These are phyloP conservation scores for Ambrosia trifida DNA, from an alignment of 129 eudicot genomes.

Conservation along the genomic window DNA sequence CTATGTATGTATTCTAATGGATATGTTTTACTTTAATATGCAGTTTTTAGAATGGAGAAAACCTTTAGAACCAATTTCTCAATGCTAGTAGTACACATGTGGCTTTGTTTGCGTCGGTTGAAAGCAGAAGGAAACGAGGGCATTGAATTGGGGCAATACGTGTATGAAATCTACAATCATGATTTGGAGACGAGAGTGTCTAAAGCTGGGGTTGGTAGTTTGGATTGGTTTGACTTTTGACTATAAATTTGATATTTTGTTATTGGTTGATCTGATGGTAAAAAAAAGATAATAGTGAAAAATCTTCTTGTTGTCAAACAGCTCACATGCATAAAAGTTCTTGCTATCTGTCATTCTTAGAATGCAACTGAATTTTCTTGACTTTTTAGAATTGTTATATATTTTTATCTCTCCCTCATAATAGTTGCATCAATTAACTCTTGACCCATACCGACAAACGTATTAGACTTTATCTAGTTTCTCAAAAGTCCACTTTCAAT, in stretches of 20 bases:
- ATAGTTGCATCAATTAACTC: slow-evolving; percentile 18
- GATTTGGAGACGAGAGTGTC: slow-evolving; percentile 87
- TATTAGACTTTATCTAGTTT: slow-evolving; percentile 15
- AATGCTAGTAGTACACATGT: slow-evolving; percentile 91
- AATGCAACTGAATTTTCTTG: too few relatives aligned
- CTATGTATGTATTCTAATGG: slow-evolving; percentile 16
- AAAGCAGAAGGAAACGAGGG: slow-evolving; percentile 90
- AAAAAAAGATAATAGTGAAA: slow-evolving; percentile 4
- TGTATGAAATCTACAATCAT: slow-evolving; percentile 91
- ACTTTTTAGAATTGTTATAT: too few relatives aligned
- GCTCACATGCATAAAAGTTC: slow-evolving; percentile 9
- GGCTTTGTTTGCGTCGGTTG: slow-evolving; percentile 91
- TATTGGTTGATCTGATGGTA: slow-evolving; percentile 16
- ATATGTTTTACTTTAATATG: slow-evolving; percentile 32
- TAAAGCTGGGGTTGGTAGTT: slow-evolving; percentile 86
- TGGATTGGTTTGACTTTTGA: slow-evolving; percentile 14
- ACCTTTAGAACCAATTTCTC: slow-evolving; percentile 88
- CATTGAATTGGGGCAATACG: slow-evolving; percentile 83
- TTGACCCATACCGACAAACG: not conserved
- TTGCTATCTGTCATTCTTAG: too few relatives aligned
- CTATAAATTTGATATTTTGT: not conserved
- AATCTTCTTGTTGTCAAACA: slow-evolving; percentile 5
- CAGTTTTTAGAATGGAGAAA: slow-evolving; percentile 91
- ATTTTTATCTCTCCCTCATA: not conserved
- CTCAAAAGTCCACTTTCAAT: slow-evolving; percentile 9